phyloP scores from a whole-genome alignment of 345 rosid genomes.

The Hypericum perforatum region DNA sequence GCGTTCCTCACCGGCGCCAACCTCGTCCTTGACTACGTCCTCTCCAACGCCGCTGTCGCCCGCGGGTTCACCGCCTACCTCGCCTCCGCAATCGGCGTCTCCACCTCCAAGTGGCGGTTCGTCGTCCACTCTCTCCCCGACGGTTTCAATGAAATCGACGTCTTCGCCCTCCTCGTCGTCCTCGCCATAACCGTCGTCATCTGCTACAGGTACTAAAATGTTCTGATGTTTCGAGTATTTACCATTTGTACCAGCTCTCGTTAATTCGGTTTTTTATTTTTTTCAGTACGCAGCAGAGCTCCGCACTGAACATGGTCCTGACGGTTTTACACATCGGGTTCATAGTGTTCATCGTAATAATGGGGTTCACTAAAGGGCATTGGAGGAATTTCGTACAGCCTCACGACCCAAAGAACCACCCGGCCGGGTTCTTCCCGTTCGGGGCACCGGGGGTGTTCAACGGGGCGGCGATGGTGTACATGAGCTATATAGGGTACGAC shows the following conservation, averaged over 20 bases:
- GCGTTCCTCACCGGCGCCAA: constrained; percentile 90
- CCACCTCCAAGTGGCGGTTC: constrained; percentile 61
- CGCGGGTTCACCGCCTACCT: constrained; percentile 67
- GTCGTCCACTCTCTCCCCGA: constrained; percentile 39
- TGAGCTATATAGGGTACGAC: constrained; percentile 93
- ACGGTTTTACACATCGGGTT: constrained; percentile 67
- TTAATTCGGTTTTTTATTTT: neutral
- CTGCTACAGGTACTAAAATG: constrained; percentile 39
- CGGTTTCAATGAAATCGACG: constrained; percentile 75
- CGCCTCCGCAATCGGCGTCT: constrained; percentile 61
- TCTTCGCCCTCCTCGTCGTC: constrained; percentile 47
- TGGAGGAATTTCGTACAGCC: constrained; percentile 48
- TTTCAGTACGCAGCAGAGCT: constrained; percentile 62
- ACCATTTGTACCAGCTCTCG: neutral
- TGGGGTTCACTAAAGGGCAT: constrained; percentile 70
- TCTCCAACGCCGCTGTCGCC: constrained; percentile 91
- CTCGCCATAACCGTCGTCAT: constrained; percentile 51
- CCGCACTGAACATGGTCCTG: constrained; percentile 62
- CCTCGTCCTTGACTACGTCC: constrained; percentile 73
- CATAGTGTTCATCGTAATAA: constrained; percentile 57
- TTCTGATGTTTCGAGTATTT: neutral
- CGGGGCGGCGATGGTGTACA: constrained; percentile 74
- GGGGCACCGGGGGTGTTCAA: constrained; percentile 68
- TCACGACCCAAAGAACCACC: constrained; percentile 26
- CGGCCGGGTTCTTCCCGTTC: constrained; percentile 66